phyloP scores from a whole-genome alignment of 306 rosid species.

The Pachyrhizus erosus region DNA sequence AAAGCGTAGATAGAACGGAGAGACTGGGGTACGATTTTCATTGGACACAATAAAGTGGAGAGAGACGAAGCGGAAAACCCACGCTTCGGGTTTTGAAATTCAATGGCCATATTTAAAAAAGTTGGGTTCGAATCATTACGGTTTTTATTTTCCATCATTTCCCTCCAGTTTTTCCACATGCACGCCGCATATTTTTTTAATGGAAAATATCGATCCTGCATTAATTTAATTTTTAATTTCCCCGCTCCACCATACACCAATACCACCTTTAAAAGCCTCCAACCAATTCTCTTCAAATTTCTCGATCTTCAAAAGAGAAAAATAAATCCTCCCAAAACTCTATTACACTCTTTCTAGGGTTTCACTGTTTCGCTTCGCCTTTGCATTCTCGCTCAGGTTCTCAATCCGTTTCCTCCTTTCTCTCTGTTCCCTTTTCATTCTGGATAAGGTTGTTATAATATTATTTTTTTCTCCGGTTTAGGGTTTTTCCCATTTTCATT shows the following conservation, averaged over 20 bases:
- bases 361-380: conserved; percentile 9
- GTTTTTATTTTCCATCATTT: conserved; percentile 43
- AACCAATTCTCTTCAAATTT: conserved; percentile 15
- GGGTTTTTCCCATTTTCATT: conserved; percentile 15
- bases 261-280: conserved; percentile 29
- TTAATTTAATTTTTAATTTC: conserved; percentile 35
- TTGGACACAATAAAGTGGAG: background rate
- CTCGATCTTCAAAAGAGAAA: background rate
- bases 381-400: conserved; percentile 40
- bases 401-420: background rate
- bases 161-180: conserved; percentile 48
- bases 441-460: background rate
- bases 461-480: background rate
- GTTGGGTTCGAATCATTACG: background rate
- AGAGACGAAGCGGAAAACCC: conserved; percentile 35
- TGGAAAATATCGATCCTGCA: background rate
- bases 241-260: conserved; percentile 28
- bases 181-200: conserved; percentile 17
- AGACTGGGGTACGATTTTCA: background rate
- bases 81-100: conserved; percentile 30
- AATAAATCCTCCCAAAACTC: background rate
- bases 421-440: background rate
- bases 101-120: conserved; percentile 13
- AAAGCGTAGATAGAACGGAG: background rate
- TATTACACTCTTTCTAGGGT: conserved; percentile 37